Conservation (phyloP, 768 basidiomycete genomes). For the Rhodotorula diobovata region DNA sequence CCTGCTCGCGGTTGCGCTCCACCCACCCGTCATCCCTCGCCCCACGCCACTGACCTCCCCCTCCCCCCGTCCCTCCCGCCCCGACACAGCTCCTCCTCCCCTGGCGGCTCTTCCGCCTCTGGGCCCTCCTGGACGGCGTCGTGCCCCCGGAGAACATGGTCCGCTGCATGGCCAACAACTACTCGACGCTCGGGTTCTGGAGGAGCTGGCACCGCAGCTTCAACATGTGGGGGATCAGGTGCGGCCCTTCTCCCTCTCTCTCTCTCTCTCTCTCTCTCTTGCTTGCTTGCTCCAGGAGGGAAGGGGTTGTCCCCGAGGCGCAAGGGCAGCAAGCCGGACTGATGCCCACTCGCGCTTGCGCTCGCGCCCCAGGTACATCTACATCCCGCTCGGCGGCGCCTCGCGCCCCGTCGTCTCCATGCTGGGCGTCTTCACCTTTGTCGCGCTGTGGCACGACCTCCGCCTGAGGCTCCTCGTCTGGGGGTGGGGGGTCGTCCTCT, state of each 20-base stretch:
- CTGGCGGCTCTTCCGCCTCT: constrained; percentile 94
- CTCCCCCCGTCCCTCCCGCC: not conserved
- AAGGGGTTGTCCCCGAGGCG: no score
- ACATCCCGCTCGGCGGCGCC: constrained; percentile 81
- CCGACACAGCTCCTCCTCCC: constrained; percentile 73
- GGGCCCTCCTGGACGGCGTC: constrained; percentile 80
- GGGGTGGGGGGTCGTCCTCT: constrained; percentile 92
- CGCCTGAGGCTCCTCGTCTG: constrained; percentile 80
- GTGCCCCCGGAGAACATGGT: constrained; percentile 99
- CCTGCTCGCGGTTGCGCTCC: no score
- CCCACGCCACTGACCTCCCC: no score
- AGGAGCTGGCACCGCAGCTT: constrained; percentile 93
- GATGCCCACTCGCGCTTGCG: no score
- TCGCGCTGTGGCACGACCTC: constrained; percentile 95
- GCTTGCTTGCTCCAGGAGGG: no score
- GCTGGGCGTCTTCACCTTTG: constrained; percentile 83
- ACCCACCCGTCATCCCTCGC: no score
- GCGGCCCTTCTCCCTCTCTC: constrained; percentile 27
- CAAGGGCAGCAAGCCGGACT: no score
- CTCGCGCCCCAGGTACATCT: constrained; percentile 67
- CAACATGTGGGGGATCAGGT: constrained; percentile 92
- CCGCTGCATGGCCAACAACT: constrained; percentile 96
- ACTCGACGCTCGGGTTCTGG: constrained; percentile 90
- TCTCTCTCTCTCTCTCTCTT: not conserved
- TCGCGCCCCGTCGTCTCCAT: constrained; percentile 60